phyloP scores from a whole-genome alignment of 1,284 basidiomycete species.

The Caloboletus inedulis region DNA sequence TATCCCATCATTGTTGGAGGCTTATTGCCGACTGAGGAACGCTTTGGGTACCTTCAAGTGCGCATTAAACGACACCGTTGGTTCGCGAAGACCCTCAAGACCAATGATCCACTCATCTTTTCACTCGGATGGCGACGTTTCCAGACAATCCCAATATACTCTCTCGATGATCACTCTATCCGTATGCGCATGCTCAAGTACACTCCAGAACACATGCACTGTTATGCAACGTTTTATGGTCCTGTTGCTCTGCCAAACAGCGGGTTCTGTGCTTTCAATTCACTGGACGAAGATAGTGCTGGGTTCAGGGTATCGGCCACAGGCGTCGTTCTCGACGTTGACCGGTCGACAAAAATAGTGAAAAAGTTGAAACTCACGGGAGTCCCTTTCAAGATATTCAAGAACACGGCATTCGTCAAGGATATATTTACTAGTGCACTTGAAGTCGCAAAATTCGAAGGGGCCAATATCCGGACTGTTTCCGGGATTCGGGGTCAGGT shows the following conservation, averaged over 20 bases:
- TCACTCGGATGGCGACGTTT: constrained; percentile 96
- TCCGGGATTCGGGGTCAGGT: constrained; percentile 96
- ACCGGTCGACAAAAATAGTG: constrained; percentile 90
- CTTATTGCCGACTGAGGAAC: constrained; percentile 87
- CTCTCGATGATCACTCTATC: constrained; percentile 94
- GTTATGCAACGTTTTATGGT: constrained; percentile 95
- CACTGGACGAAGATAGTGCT: constrained; percentile 60
- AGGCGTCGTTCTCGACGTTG: constrained; percentile 92
- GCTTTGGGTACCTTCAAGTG: constrained; percentile 92
- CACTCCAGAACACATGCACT: constrained; percentile 99
- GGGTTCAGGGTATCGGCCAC: constrained; percentile 93
- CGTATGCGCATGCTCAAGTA: constrained; percentile 99
- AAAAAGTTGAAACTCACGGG: constrained; percentile 99
- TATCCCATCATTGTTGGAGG: constrained; percentile 94
- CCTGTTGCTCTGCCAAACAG: constrained; percentile 92
- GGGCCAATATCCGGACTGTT: constrained; percentile 92
- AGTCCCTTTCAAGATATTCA: constrained; percentile 94
- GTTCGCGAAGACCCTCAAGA: constrained; percentile 92
- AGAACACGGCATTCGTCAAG: constrained; percentile 98
- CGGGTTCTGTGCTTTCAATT: constrained; percentile 97
- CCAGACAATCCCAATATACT: constrained; percentile 93
- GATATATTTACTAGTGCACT: constrained; percentile 95
- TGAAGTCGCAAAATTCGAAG: constrained; percentile 98
- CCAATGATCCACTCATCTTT: constrained; percentile 95
- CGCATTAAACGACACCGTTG: constrained; percentile 96